Conservation (phyloP, 2,329 filamentous ascomycete species). For the Stachybotrys chartarum region DNA sequence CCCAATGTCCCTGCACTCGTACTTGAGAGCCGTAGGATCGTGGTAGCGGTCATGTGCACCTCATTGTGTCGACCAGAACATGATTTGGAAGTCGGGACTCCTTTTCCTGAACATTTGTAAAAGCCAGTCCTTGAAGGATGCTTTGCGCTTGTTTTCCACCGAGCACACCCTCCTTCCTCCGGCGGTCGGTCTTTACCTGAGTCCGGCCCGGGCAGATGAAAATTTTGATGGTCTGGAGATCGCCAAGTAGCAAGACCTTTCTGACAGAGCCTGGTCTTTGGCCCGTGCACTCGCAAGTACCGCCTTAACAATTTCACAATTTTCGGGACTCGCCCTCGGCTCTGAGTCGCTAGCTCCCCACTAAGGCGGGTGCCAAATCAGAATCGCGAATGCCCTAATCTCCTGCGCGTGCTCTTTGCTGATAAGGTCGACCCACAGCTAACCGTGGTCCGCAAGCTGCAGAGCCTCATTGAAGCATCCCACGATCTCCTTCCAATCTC, state of each 20-base stretch:
- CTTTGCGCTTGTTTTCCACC: neutral
- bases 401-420: neutral
- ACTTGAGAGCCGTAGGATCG: too few species aligned
- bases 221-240: conserved; percentile 22
- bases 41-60: too few species aligned
- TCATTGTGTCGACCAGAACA: too few species aligned
- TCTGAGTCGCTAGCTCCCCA: neutral
- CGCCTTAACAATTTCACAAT: conserved; percentile 28
- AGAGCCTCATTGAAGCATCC: neutral
- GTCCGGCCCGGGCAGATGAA: conserved; percentile 6
- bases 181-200: neutral
- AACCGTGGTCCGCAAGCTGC: too few species aligned
- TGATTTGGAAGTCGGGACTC: too few species aligned
- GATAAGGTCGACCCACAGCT: neutral
- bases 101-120: too few species aligned
- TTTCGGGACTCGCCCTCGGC: neutral
- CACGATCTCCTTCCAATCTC: too few species aligned
- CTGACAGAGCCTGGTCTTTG: conserved; percentile 13
- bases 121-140: too few species aligned
- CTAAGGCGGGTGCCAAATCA: neutral
- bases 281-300: conserved; percentile 17
- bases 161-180: neutral
- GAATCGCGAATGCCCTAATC: neutral
- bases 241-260: conserved; percentile 19
- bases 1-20: neutral